Base-by-base conservation (phyloP, 192 early-diverging fungal genomes). In the Coemansia guatemalensis region DNA sequence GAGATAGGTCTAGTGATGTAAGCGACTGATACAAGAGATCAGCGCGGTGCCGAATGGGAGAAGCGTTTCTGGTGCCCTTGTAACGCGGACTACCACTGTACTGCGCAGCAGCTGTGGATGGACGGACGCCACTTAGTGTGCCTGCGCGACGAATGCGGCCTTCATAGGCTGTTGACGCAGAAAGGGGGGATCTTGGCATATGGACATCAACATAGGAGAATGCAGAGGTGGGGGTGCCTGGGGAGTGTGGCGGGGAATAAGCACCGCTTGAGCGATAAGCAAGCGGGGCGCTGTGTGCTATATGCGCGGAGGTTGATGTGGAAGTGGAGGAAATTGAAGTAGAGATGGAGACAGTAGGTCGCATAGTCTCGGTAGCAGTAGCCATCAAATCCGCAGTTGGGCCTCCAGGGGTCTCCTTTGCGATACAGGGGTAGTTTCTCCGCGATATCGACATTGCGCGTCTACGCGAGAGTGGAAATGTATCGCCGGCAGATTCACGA, bases 1-100 rank as follows among this genome's bases (percentile, higher is more conserved):
- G 59, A 14, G 74, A 65, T 49, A 73, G 44, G 14, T 58, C 62
- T 55, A 66, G 51, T 32, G 75, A 69, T 22, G 71, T 78, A 64
- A 62, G 41, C 30, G 64, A 65, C 50, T 71, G 69, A 18, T 60
- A 60, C 58, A 60, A 21, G 18, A 48, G 14, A 21, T 47, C 65
- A 32, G 48, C 27, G 30, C 44, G 27, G 7, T 50, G 9, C 23
- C 57, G 57, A 26, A 25, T 59, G 30, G 64, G 35, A 23, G 64
- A 59, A 6, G 48, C 56, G 25, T 53, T 44, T 32, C 30, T 32
- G 8, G 3, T 32, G 30, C 30, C 30, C 30, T 32, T 32, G 30
- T 32, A 48, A 33, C 33, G 57, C 24, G 62, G 24, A 26, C 58
- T 26, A 50, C 20, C 18, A 22, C 23, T n/a, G 27, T 21, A 14